Conservation (phyloP, 129 eudicot genomes). For the Cynara cardunculus region DNA sequence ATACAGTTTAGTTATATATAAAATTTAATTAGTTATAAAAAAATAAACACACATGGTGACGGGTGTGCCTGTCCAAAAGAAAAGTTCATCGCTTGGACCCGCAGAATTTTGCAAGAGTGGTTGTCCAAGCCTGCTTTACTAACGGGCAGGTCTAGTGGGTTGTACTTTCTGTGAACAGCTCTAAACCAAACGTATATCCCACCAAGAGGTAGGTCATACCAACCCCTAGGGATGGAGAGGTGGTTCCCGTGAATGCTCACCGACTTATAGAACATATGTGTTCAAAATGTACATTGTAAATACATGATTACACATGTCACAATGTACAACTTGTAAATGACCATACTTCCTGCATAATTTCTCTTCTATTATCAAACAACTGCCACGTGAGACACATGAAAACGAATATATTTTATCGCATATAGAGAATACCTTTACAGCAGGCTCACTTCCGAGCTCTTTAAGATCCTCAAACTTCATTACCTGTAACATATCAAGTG, state of each 20-base stretch:
- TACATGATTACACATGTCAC: background rate
- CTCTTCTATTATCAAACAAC: background rate
- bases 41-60: too few species aligned
- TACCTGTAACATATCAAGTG: constrained; percentile 47
- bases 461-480: constrained; percentile 98
- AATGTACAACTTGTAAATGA: background rate
- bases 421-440: constrained; percentile 65
- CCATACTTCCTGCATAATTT: background rate
- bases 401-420: background rate
- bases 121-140: background rate
- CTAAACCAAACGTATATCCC: background rate
- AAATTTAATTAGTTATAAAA: too few species aligned
- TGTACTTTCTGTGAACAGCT: background rate
- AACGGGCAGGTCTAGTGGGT: background rate
- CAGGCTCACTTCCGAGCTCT: constrained; percentile 79
- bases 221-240: background rate
- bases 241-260: background rate
- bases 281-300: background rate
- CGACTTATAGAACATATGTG: background rate
- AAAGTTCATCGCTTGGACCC: background rate
- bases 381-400: background rate
- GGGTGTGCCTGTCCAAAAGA: background rate
- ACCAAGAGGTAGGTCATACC: background rate
- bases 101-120: background rate
- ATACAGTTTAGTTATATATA: too few species aligned